Evolutionary conservation across 257 asterid genomes (phyloP), one percentile per base, ranked within the genome.

Genomic region (Voacanga thouarsii): DNA sequence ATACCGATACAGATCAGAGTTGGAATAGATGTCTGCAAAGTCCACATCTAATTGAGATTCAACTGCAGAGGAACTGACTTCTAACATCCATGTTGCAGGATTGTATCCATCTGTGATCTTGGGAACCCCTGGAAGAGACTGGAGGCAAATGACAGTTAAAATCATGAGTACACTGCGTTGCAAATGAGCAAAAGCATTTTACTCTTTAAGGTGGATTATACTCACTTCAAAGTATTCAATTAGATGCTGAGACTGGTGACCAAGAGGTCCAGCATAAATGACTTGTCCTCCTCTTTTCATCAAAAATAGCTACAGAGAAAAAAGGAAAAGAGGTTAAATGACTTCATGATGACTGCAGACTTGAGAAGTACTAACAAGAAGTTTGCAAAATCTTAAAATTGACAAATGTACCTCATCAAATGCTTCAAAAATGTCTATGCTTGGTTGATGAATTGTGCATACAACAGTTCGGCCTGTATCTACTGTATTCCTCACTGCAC

Each of bases 201-300:
- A 49, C 44, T 74, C 70, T 68, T 66, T 8, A 0, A 66, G 28
- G 59, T 49, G 45, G 50, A 72, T 6, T 6, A 41, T 28, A 72
- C 85, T 79, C 43, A 88, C 95, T 83, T 90, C 91, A 80, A 90
- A 90, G 77, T 90, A 90, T 70, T 90, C 91, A 12, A 81, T 65
- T 16, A 90, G 81, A 53, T 80, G 84, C 56, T 87, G 87, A 68
- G 95, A 90, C 71, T 84, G 80, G 63, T 78, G 85, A 21, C 95
- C 95, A 44, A 90, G 92, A 49, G 91, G 79, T 77, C 95, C 95
- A 14, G 91, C 92, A 72, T 90, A 90, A 77, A 86, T 86, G 68
- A 90, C 92, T 82, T 87, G 89, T 66, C 95, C 95, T 61, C 95
- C 91, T 84, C 92, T 85, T 82, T 88, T 90, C 95, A 90, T 85